Evolutionary conservation across 805 yeast species (phyloP).

Genomic region (Cyberlindnera americana): DNA sequence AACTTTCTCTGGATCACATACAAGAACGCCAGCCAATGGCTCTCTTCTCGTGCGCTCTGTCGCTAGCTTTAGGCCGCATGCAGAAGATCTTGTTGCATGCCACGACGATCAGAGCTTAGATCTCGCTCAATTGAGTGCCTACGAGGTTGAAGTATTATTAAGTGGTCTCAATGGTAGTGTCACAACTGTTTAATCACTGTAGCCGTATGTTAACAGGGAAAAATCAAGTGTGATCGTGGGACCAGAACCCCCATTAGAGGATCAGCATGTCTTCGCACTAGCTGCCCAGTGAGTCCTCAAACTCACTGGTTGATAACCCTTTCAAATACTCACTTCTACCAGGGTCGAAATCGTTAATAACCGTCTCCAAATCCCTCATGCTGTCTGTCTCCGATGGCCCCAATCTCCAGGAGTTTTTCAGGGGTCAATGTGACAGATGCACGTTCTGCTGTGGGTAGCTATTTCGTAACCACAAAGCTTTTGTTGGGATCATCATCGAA

Average conservation of each 20-base stretch:
- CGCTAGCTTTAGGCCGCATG: constrained; percentile 3
- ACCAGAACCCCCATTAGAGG: constrained; percentile 4
- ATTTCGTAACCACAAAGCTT: constrained; percentile 4
- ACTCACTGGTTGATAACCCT: too few species aligned
- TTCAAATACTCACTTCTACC: too few species aligned
- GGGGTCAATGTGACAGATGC: neutral
- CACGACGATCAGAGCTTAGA: too few species aligned
- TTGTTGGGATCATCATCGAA: constrained; percentile 9
- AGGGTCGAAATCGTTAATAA: too few species aligned
- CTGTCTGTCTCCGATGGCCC: constrained; percentile 7
- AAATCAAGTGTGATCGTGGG: neutral
- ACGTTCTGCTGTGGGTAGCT: constrained; percentile 5
- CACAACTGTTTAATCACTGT: too few species aligned
- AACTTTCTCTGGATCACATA: constrained; percentile 5
- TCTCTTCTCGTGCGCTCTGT: constrained; percentile 9
- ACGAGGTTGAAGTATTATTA: too few species aligned
- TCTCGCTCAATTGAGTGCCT: too few species aligned
- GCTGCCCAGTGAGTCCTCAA: constrained; percentile 8
- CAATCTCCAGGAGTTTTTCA: constrained; percentile 1
- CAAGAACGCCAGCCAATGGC: constrained; percentile 7
- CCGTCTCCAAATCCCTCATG: too few species aligned
- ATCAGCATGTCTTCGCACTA: constrained; percentile 5
- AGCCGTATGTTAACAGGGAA: too few species aligned
- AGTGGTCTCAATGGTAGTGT: too few species aligned
- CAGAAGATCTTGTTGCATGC: too few species aligned